Conservation (phyloP, 768 basidiomycete species). For the Mycena alexandri region DNA sequence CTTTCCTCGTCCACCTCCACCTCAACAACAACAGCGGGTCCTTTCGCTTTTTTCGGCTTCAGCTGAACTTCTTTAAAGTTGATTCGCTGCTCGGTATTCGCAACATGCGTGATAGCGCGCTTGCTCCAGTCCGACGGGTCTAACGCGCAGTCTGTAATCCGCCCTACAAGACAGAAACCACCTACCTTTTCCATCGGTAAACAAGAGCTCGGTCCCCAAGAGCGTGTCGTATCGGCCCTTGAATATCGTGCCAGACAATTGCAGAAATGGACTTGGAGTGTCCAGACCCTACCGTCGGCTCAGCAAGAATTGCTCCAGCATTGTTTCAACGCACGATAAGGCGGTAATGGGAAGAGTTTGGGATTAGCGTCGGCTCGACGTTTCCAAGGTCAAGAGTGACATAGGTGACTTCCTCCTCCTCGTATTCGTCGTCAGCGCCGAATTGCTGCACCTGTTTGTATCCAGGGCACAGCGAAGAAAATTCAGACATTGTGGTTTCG, state of each 20-base stretch:
- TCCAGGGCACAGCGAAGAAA: slow-evolving; percentile 54
- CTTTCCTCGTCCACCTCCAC: slow-evolving; percentile 21
- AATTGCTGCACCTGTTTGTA: slow-evolving; percentile 77
- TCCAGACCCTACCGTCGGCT: slow-evolving; percentile 71
- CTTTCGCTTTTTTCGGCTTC: slow-evolving; percentile 49
- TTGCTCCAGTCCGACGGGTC: slow-evolving; percentile 64
- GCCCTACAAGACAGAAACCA: background rate
- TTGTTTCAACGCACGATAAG: slow-evolving; percentile 71
- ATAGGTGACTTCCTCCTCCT: slow-evolving; percentile 71
- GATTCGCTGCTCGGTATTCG: slow-evolving; percentile 76
- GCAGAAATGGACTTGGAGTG: slow-evolving; percentile 81
- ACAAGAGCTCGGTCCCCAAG: slow-evolving; percentile 82
- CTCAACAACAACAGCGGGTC: slow-evolving; percentile 12
- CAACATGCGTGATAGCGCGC: slow-evolving; percentile 65
- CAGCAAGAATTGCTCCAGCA: background rate
- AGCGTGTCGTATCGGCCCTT: slow-evolving; percentile 77
- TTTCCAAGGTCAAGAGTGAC: slow-evolving; percentile 81
- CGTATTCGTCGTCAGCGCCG: slow-evolving; percentile 76
- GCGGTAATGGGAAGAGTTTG: slow-evolving; percentile 76
- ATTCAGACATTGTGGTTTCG: slow-evolving; percentile 24
- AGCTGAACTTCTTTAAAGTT: slow-evolving; percentile 81
- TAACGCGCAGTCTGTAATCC: slow-evolving; percentile 28
- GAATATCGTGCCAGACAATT: slow-evolving; percentile 81
- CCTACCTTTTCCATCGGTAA: slow-evolving; percentile 76
- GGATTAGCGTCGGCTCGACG: slow-evolving; percentile 81